These are phyloP conservation scores for Perkinsus olseni DNA, from an alignment of 169 alveolate species.

Conservation along the genomic window DNA sequence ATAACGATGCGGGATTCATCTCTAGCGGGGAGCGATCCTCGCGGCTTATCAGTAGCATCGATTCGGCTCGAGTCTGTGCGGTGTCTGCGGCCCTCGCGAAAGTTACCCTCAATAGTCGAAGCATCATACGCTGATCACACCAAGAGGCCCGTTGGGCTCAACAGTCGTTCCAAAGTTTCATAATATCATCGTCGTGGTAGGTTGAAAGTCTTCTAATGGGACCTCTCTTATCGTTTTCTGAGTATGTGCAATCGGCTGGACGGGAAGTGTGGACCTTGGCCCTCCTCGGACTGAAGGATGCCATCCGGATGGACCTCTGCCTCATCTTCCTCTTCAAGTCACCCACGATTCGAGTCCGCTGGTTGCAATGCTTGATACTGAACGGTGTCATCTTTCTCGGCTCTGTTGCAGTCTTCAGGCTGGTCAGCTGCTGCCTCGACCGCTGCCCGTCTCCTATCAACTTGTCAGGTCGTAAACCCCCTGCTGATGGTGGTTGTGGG, in stretches of 20 bases:
- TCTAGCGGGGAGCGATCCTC: too few relatives aligned
- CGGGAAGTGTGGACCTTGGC: neutral
- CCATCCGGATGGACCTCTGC: neutral
- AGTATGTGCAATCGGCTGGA: neutral
- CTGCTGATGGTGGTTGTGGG: neutral
- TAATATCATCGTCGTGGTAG: too few relatives aligned
- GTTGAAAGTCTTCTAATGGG: too few relatives aligned
- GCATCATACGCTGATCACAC: too few relatives aligned
- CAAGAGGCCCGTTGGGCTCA: too few relatives aligned
- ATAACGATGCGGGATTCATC: too few relatives aligned
- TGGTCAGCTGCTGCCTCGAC: neutral
- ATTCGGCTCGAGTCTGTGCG: too few relatives aligned
- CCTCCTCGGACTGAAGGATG: neutral
- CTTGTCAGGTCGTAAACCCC: neutral
- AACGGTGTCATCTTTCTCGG: conserved; percentile 13
- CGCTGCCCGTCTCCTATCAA: neutral
- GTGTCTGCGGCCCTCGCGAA: too few relatives aligned
- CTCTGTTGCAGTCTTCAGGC: neutral
- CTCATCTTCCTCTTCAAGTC: neutral
- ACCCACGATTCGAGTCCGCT: neutral
- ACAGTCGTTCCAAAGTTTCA: too few relatives aligned
- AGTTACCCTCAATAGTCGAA: too few relatives aligned
- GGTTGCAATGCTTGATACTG: neutral
- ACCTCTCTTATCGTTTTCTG: too few relatives aligned
- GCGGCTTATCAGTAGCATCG: too few relatives aligned